A percentile compares a stretch with the other conserved stretches of the same genome.
These are phyloP conservation scores for Claviceps citrina DNA, from an alignment of 2,329 filamentous ascomycete genomes.

Conservation along the genomic window DNA sequence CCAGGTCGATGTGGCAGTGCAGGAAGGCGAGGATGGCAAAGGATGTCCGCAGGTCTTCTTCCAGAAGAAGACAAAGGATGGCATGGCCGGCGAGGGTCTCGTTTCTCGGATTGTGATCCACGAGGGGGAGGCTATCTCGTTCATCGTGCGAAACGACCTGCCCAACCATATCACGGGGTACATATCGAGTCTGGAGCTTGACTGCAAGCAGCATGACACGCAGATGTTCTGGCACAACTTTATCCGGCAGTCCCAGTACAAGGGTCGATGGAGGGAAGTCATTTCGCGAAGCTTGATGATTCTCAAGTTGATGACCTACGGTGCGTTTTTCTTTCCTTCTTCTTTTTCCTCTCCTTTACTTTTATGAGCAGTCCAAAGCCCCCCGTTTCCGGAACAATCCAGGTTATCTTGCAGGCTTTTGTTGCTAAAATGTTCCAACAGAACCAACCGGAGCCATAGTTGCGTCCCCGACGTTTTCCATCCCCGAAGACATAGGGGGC, in stretches of 20 bases:
- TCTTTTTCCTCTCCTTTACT: neutral
- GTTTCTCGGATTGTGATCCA: conserved; percentile 41
- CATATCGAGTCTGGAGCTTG: conserved; percentile 43
- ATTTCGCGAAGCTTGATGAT: conserved; percentile 58
- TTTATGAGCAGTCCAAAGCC: no score
- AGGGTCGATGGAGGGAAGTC: conserved; percentile 57
- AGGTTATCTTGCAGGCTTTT: neutral
- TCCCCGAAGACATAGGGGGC: conserved; percentile 60
- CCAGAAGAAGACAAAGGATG: conserved; percentile 32
- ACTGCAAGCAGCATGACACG: conserved; percentile 51
- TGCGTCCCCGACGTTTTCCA: conserved; percentile 60
- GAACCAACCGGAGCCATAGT: conserved; percentile 67
- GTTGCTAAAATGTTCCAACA: conserved; percentile 5
- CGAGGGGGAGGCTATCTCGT: conserved; percentile 55
- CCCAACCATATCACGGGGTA: conserved; percentile 39
- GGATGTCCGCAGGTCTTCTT: conserved; percentile 39
- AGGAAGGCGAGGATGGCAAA: conserved; percentile 30
- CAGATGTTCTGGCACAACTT: conserved; percentile 60
- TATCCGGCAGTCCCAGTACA: conserved; percentile 55
- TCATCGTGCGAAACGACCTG: conserved; percentile 50
- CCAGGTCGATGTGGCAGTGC: conserved; percentile 52
- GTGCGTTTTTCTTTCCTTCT: conserved; percentile 9
- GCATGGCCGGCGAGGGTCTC: conserved; percentile 46
- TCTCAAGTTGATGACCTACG: conserved; percentile 59
- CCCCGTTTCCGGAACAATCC: no score